Conservation (phyloP, 371 early-diverging fungal species). For the Actinomortierella ambigua region DNA sequence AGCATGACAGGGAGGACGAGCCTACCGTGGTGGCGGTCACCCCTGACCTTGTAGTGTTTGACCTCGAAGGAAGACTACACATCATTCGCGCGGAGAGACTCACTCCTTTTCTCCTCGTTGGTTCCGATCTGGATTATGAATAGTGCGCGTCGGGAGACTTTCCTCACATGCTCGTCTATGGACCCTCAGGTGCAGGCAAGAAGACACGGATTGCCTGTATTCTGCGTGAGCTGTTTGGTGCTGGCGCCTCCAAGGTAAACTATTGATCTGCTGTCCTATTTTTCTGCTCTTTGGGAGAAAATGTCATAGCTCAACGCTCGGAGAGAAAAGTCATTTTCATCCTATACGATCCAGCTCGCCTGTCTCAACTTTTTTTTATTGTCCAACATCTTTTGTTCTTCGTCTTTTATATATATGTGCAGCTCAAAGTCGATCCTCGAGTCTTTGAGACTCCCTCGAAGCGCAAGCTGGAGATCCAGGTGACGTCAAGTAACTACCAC, state of each 20-base stretch:
- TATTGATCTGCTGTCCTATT: constrained; percentile 2
- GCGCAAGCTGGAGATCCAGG: constrained; percentile 82
- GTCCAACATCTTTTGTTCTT: no score
- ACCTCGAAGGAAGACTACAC: no score
- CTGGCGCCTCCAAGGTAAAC: constrained; percentile 91
- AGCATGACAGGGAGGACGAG: background rate
- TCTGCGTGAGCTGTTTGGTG: constrained; percentile 87
- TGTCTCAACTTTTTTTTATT: no score
- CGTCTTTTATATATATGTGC: background rate
- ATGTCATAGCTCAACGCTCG: background rate
- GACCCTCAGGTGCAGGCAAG: constrained; percentile 97
- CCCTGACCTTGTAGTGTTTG: background rate
- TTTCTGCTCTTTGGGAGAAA: background rate
- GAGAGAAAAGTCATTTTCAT: background rate
- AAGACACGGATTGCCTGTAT: constrained; percentile 92
- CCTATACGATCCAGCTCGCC: background rate
- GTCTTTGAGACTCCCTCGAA: constrained; percentile 84
- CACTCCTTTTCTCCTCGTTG: constrained; percentile 1
- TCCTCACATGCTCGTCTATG: constrained; percentile 97
- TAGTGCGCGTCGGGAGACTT: constrained; percentile 84
- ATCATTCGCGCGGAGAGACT: no score
- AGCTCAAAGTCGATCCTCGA: constrained; percentile 91
- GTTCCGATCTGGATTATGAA: background rate
- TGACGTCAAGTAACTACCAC: constrained; percentile 92
- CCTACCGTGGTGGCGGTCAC: background rate